Evolutionary conservation across 768 basidiomycete genomes (phyloP).

Genomic region (Trametes sanguinea): DNA sequence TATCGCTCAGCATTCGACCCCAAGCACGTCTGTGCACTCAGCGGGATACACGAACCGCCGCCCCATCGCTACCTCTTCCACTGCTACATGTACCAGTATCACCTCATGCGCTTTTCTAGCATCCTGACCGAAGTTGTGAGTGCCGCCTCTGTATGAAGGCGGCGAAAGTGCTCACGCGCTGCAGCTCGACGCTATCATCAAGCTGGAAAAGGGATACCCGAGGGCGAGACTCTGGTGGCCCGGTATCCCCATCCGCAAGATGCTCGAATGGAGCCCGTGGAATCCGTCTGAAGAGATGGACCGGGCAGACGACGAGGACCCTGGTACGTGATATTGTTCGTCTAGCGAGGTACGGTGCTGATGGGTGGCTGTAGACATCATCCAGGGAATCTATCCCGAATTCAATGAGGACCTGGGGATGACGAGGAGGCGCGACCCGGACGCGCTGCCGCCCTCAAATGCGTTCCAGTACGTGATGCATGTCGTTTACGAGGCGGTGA

Average conservation of each 20-base stretch:
- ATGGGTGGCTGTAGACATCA: constrained; percentile 40
- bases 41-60: constrained; percentile 45
- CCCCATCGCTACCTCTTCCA: constrained; percentile 74
- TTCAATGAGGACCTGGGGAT: constrained; percentile 53
- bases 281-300: constrained; percentile 46
- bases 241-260: constrained; percentile 30
- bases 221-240: constrained; percentile 61
- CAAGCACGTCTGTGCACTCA: constrained; percentile 28
- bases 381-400: constrained; percentile 55
- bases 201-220: constrained; percentile 51
- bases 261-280: constrained; percentile 44
- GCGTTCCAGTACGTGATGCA: constrained; percentile 53
- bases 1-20: constrained; percentile 55
- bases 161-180: background rate
- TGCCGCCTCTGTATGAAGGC: background rate
- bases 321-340: constrained; percentile 37
- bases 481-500: constrained; percentile 42
- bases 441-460: constrained; percentile 71
- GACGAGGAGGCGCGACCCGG: constrained; percentile 65
- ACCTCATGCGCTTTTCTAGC: constrained; percentile 42
- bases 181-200: constrained; percentile 59
- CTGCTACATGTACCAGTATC: constrained; percentile 71
- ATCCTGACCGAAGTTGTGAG: constrained; percentile 40
- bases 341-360: background rate
- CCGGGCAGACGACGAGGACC: constrained; percentile 69